Evolutionary conservation across 2,329 filamentous ascomycete species (phyloP).

Genomic region (Penicillium sp.): DNA sequence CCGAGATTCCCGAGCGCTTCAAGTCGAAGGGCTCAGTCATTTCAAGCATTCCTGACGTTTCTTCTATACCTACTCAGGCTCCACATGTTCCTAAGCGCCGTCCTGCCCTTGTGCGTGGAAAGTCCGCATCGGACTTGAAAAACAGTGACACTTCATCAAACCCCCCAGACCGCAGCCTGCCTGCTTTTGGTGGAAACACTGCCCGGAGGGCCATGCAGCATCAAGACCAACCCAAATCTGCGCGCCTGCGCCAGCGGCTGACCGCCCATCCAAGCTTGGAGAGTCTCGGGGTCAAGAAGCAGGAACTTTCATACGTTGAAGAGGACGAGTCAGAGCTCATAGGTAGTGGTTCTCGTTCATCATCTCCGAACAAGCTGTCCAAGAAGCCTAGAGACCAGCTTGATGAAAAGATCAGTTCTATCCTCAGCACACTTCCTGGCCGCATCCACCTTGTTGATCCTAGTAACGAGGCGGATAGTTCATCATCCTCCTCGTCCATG

Average conservation of each 20-base stretch:
- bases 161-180: slow-evolving; percentile 18
- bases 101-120: slow-evolving; percentile 16
- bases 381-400: slow-evolving; percentile 64
- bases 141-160: slow-evolving; percentile 16
- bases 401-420: slow-evolving; percentile 76
- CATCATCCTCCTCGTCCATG: slow-evolving; percentile 34
- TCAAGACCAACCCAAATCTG: slow-evolving; percentile 23
- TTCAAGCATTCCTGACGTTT: neutral
- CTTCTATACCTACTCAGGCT: slow-evolving; percentile 8
- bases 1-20: slow-evolving; percentile 10
- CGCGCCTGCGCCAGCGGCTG: slow-evolving; percentile 29
- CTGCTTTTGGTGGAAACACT: slow-evolving; percentile 17
- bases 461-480: slow-evolving; percentile 36
- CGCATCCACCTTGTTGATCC: slow-evolving; percentile 70
- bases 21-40: slow-evolving; percentile 18
- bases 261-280: slow-evolving; percentile 35
- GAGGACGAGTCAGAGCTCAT: slow-evolving; percentile 18
- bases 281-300: slow-evolving; percentile 31
- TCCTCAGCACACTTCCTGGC: slow-evolving; percentile 74
- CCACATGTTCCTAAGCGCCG: slow-evolving; percentile 9
- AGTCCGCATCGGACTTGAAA: slow-evolving; percentile 19
- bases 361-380: slow-evolving; percentile 43
- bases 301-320: slow-evolving; percentile 24
- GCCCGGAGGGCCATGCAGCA: slow-evolving; percentile 19
- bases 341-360: slow-evolving; percentile 30